Percentiles rank a stretch among this genome's conserved stretches.
These are phyloP conservation scores for Aspergillus quadrilineatus DNA, from an alignment of 2,329 filamentous ascomycete species.

Conservation along the genomic window DNA sequence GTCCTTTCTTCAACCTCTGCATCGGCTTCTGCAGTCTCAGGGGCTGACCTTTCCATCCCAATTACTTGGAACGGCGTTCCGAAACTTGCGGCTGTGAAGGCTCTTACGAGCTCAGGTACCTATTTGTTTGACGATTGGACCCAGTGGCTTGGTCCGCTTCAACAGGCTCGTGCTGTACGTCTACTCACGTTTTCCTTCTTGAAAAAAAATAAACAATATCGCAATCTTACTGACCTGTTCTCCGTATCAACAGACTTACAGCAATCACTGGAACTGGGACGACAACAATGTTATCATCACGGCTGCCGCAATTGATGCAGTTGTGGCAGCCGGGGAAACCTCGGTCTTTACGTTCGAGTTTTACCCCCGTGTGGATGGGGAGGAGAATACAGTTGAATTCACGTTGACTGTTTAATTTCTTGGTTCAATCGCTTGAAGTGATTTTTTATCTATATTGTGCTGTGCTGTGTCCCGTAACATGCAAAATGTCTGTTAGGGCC, in stretches of 20 bases:
- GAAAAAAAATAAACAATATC: neutral
- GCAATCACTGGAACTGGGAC: constrained; percentile 54
- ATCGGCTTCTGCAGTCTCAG: constrained; percentile 33
- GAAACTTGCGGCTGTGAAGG: constrained; percentile 54
- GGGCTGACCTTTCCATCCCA: constrained; percentile 49
- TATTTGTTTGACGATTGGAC: constrained; percentile 60
- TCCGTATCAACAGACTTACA: constrained; percentile 43
- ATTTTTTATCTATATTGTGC: neutral
- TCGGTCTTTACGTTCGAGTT: constrained; percentile 57
- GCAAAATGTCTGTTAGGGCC: too few relatives aligned
- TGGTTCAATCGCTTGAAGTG: neutral
- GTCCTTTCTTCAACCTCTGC: constrained; percentile 28
- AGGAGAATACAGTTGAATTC: constrained; percentile 51
- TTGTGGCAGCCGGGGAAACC: constrained; percentile 46
- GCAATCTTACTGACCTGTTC: neutral
- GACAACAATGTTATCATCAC: constrained; percentile 49
- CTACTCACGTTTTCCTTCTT: neutral
- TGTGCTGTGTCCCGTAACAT: too few relatives aligned
- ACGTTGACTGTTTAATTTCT: constrained; percentile 43
- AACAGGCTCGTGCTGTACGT: constrained; percentile 46
- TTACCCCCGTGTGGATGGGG: constrained; percentile 48
- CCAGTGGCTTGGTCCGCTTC: constrained; percentile 52
- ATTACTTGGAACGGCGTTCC: constrained; percentile 54
- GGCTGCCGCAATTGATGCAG: constrained; percentile 45
- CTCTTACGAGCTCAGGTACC: constrained; percentile 48